Evolutionary conservation across 495 filamentous ascomycete species (phyloP).

Genomic region (Penicillium macrosclerotiorum): DNA sequence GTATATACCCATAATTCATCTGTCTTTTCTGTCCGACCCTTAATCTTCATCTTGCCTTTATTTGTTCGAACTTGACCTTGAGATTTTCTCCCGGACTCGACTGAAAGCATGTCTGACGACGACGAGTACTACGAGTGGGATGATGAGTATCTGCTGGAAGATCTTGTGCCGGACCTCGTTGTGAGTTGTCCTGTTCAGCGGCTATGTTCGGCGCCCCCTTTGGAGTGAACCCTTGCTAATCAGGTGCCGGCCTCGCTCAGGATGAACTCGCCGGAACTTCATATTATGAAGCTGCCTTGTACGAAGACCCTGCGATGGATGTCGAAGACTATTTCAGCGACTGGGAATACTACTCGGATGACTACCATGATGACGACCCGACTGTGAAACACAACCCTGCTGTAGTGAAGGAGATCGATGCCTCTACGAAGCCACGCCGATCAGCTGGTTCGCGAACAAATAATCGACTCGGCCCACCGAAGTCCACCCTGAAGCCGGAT

Average conservation of each 20-base stretch:
- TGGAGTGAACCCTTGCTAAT: not conserved
- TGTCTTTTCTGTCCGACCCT: not conserved
- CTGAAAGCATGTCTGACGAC: constrained; percentile 47
- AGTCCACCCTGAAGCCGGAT: constrained; percentile 19
- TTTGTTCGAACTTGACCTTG: not conserved
- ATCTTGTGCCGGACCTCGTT: constrained; percentile 38
- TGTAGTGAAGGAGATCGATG: constrained; percentile 10
- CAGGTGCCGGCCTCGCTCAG: constrained; percentile 18
- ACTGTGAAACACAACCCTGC: constrained; percentile 18
- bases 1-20: not conserved
- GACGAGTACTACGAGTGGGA: constrained; percentile 49
- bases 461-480: constrained; percentile 1
- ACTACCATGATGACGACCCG: constrained; percentile 50
- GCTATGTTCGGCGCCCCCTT: too few species aligned
- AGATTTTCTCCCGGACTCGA: not conserved
- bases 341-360: constrained; percentile 51
- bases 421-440: constrained; percentile 13
- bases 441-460: not conserved
- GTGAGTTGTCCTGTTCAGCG: constrained; percentile 32
- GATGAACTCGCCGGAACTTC: constrained; percentile 48
- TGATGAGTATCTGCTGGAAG: constrained; percentile 44
- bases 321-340: constrained; percentile 45
- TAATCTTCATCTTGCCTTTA: not conserved
- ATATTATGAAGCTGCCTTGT: constrained; percentile 40
- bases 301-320: constrained; percentile 42